Evolutionary conservation across 1,139 yeast species (phyloP), one percentile per base, ranked within the genome.

Genomic region (Suhomyces taliae): DNA sequence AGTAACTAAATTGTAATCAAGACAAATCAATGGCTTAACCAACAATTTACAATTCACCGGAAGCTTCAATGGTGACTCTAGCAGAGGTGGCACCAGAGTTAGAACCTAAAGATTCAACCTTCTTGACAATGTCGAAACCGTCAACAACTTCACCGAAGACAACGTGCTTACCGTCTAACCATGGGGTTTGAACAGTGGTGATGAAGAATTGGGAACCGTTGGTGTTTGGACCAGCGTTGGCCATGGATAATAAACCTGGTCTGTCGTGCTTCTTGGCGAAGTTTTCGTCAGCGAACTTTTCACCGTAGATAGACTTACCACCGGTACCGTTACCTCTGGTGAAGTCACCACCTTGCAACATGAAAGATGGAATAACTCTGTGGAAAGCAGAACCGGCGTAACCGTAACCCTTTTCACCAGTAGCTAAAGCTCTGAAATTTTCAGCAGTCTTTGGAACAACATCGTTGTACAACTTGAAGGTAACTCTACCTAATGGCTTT

Each of bases 291-390:
- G 95, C 85, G 76, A 93, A 93, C 78, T 85, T 87, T 65, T 82
- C 85, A 68, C 98, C 98, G 82, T 93, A 93, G 83, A 93, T 93
- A 62, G 97, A 90, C 81, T 90, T 90, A 74, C 99, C 99, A 74
- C 98, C 99, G 63, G 96, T 88, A 74, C 99, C 97, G 70, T 85
- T 87, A 65, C 90, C 85, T 66, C 85, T 79, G 70, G 96, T 90
- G 85, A 90, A 89, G 75, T 90, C 98, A 84, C 99, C 99, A 77
- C 98, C 98, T 80, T 93, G 99, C 72, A 91, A 81, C 99, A 93
- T 93, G 83, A 93, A 93, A 63, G 88, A 85, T 62, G 98, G 98
- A 66, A 93, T 93, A 61, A 93, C 96, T 79, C 99, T 85, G 91
- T 93, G 99, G 96, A 93, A 93, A 61, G 85, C 75, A 49, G 97